Conservation (phyloP, 2,329 filamentous ascomycete species). For the Pyrenochaeta sp. region DNA sequence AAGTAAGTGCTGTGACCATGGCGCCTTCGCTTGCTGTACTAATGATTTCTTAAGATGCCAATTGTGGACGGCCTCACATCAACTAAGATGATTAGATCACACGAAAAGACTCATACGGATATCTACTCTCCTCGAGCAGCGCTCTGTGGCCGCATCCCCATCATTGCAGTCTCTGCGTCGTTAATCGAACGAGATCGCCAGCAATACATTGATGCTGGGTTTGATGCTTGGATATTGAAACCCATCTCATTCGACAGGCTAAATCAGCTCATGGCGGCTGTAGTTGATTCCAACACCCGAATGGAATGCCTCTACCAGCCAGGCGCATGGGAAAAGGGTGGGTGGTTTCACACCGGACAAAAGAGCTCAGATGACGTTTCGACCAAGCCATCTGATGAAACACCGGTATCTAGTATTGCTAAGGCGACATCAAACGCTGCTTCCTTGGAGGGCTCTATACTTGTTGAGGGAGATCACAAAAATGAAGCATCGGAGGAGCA, state of each 20-base stretch:
- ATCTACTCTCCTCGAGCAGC: conserved; percentile 67
- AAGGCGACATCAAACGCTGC: conserved; percentile 25
- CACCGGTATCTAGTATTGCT: conserved; percentile 29
- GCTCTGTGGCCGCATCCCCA: conserved; percentile 73
- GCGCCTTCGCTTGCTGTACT: not conserved
- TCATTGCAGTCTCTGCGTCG: conserved; percentile 88
- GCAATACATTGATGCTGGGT: conserved; percentile 78
- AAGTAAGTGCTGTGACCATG: conserved; percentile 64
- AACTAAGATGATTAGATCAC: conserved; percentile 82
- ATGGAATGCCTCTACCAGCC: conserved; percentile 71
- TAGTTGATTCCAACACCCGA: conserved; percentile 68
- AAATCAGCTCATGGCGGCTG: conserved; percentile 72
- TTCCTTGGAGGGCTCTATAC: conserved; percentile 27
- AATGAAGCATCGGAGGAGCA: conserved; percentile 34
- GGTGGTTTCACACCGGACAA: conserved; percentile 73
- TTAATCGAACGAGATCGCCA: conserved; percentile 74
- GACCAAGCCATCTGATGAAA: conserved; percentile 44
- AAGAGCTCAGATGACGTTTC: conserved; percentile 48
- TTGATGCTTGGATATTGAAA: conserved; percentile 91
- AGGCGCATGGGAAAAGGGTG: conserved; percentile 84
- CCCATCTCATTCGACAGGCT: conserved; percentile 84
- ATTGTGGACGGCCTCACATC: conserved; percentile 86
- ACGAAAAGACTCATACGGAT: conserved; percentile 66
- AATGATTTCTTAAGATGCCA: conserved; percentile 72
- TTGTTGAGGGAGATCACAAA: conserved; percentile 21